phyloP scores from a whole-genome alignment of 345 rosid genomes.

The Salix caprea region DNA sequence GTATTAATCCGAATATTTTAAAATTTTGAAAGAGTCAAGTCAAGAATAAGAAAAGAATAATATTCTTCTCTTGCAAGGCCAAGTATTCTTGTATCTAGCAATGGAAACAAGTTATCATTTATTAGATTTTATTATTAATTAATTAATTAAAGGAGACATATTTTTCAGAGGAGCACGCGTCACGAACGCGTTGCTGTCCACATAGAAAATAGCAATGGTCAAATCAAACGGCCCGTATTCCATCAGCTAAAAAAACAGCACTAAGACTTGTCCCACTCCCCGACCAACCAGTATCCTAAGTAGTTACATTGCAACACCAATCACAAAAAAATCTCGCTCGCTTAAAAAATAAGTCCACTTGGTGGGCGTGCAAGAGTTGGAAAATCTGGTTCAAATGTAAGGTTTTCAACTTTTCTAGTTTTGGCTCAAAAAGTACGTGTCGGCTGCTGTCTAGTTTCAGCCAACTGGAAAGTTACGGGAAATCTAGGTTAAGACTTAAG shows the following conservation, averaged over 20 bases:
- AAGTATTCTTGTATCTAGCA: not conserved
- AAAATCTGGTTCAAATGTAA: too few relatives aligned
- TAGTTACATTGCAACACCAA: too few relatives aligned
- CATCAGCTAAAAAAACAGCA: not conserved
- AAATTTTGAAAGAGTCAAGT: not conserved
- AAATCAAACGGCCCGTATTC: constrained; percentile 9
- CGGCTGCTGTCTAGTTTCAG: too few relatives aligned
- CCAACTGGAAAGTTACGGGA: too few relatives aligned
- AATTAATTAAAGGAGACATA: not conserved
- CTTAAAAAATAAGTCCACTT: too few relatives aligned
- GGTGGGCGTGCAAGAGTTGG: too few relatives aligned
- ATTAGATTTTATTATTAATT: not conserved
- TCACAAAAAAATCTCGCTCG: too few relatives aligned
- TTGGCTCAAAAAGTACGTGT: too few relatives aligned
- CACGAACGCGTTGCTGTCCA: constrained; percentile 18
- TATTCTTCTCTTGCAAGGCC: not conserved
- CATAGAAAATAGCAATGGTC: not conserved
- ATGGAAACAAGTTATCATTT: not conserved
- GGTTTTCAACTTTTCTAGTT: too few relatives aligned
- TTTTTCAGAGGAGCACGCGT: not conserved
- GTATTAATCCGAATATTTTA: not conserved
- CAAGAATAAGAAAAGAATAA: too few relatives aligned
- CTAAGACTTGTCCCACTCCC: constrained; percentile 7
- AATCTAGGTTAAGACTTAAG: too few relatives aligned
- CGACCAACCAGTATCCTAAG: not conserved